phyloP scores from a whole-genome alignment of 345 rosid species.

The Sonneratia alba region DNA sequence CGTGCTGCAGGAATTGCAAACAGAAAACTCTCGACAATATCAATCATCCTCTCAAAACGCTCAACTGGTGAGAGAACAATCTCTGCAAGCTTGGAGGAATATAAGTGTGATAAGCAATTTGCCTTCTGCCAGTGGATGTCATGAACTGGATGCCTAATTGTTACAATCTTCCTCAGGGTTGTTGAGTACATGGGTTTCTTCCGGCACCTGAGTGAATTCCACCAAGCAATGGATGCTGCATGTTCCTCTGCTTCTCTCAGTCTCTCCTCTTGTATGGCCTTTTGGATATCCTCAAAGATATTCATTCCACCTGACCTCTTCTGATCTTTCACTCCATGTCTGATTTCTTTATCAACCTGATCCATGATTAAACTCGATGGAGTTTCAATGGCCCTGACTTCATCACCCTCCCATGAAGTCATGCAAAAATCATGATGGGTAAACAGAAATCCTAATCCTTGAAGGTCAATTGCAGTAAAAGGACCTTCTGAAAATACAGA shows the following conservation, averaged over 20 bases:
- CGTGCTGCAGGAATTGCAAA: slow-evolving; percentile 97
- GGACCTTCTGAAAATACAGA: slow-evolving; percentile 51
- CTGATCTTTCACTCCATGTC: slow-evolving; percentile 18
- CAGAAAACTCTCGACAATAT: slow-evolving; percentile 77
- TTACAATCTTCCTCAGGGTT: slow-evolving; percentile 45
- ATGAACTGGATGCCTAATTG: slow-evolving; percentile 52
- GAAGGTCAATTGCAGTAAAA: slow-evolving; percentile 53
- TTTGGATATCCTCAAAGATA: slow-evolving; percentile 81
- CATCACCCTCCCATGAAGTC: slow-evolving; percentile 90
- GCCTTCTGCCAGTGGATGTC: slow-evolving; percentile 47
- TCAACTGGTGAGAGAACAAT: slow-evolving; percentile 80
- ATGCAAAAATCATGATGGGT: slow-evolving; percentile 68
- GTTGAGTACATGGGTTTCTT: slow-evolving; percentile 78
- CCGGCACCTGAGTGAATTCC: slow-evolving; percentile 96
- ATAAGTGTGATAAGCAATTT: slow-evolving; percentile 34
- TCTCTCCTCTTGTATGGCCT: slow-evolving; percentile 68
- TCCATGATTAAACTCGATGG: slow-evolving; percentile 60
- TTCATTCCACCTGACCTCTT: slow-evolving; percentile 48
- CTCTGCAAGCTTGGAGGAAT: slow-evolving; percentile 72
- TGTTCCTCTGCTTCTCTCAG: slow-evolving; percentile 59
- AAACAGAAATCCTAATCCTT: slow-evolving; percentile 64
- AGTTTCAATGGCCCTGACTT: slow-evolving; percentile 60
- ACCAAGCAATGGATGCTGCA: slow-evolving; percentile 90
- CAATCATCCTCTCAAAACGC: slow-evolving; percentile 68
- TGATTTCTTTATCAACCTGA: slow-evolving; percentile 28